phyloP scores from a whole-genome alignment of 2,329 filamentous ascomycete genomes.

The Diplodia mutila region DNA sequence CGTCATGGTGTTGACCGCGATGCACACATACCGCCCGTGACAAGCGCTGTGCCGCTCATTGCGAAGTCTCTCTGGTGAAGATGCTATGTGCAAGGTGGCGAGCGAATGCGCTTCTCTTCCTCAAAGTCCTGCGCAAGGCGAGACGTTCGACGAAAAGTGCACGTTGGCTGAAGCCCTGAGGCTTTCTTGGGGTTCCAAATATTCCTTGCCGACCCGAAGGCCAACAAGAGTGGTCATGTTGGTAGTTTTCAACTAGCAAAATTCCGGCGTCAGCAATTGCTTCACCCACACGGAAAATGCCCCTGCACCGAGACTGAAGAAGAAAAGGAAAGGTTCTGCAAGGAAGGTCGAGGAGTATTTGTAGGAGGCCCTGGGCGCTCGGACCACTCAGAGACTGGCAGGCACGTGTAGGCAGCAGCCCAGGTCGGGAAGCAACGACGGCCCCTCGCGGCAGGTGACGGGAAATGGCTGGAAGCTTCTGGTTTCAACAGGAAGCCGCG shows the following conservation, averaged over 20 bases:
- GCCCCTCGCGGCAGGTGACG: background rate
- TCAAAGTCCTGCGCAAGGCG: constrained; percentile 52
- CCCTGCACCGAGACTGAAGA: constrained; percentile 68
- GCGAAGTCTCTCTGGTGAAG: background rate
- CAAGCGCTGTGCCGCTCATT: constrained; percentile 62
- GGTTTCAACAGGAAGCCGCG: background rate
- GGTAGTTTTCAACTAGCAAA: constrained; percentile 91
- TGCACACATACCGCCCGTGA: constrained; percentile 68
- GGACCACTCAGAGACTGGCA: background rate
- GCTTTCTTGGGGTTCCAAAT: constrained; percentile 64
- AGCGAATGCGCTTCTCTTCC: constrained; percentile 49
- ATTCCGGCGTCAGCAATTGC: constrained; percentile 85
- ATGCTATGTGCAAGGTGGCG: background rate
- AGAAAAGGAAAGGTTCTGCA: constrained; percentile 28
- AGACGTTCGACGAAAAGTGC: constrained; percentile 58
- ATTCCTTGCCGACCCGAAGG: constrained; percentile 75
- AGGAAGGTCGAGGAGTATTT: constrained; percentile 1
- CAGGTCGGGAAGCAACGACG: background rate
- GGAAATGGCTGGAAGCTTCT: background rate
- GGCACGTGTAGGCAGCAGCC: background rate
- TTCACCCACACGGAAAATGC: constrained; percentile 84
- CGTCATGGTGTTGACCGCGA: constrained; percentile 7
- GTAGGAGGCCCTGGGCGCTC: background rate
- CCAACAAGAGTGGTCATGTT: constrained; percentile 75
- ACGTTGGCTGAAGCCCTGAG: background rate